Base-by-base conservation (phyloP, 257 asterid species). In the Solanum bulbocastanum region DNA sequence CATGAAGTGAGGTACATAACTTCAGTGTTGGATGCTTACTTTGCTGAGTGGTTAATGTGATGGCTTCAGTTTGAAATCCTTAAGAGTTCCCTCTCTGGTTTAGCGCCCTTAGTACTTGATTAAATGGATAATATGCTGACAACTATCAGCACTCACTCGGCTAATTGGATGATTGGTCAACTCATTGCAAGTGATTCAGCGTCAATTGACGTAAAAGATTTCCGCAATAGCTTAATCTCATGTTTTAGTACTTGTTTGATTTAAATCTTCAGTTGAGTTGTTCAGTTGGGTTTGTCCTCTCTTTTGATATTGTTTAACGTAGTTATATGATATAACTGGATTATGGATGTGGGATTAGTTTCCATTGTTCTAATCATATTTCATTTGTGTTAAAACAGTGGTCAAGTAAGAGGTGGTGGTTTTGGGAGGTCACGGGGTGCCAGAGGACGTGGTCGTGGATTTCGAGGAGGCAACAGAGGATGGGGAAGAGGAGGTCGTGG, bases 401-500 rank as follows among this genome's bases (percentile, higher is more conserved):
- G 79, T 49, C 94, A 86, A 90, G 94, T 89, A 87, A 90, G 94
- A 86, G 93, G 94, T 85, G 90, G 93, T 25, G 86, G 90, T 62
- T 89, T 89, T 84, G 92, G 94, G 86, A 91, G 90, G 87, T 86
- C 91, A 71, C 90, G 89, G 2, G 94, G 93, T 40, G 87, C 91
- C 74, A 88, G 87, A 35, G 92, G 90, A 33, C 90, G 92, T 20
- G 91, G 91, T 46, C 94, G 89, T 65, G 94, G 94, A 72, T 85
- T 89, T 83, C 89, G 92, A 37, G 88, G 92, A 83, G 89, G 89
- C 40, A 93, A 92, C 72, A 93, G 91, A 32, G 94, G 93, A 49
- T 90, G 89, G 82, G 94, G 94, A 74, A 89, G 95, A 87, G 93
- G 95, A 87, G 93, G 90, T 49, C 94, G 87, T 65, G 91, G 84